Percentiles rank a stretch among this genome's conserved stretches.
phyloP scores from a whole-genome alignment of 805 yeast genomes.

The Ascoidea asiatica region DNA sequence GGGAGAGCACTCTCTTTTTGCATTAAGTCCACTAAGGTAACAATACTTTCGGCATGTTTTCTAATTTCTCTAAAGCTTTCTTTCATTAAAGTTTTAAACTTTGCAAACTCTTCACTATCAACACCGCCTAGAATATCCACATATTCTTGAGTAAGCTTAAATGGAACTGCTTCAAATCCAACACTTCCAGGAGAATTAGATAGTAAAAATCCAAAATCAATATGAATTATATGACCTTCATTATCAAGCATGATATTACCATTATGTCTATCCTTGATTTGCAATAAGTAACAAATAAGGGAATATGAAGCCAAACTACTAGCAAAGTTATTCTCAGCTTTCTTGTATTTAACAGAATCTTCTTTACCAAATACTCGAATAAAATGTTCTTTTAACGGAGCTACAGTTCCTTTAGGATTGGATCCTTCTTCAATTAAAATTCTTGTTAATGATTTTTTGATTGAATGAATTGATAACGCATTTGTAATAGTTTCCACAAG shows the following conservation, averaged over 20 bases:
- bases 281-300: constrained; percentile 76
- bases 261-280: constrained; percentile 92
- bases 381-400: constrained; percentile 71
- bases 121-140: constrained; percentile 78
- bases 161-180: constrained; percentile 96
- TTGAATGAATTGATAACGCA: constrained; percentile 87
- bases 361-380: constrained; percentile 58
- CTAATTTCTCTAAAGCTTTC: constrained; percentile 66
- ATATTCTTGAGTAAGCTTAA: constrained; percentile 82
- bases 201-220: constrained; percentile 87
- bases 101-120: constrained; percentile 42
- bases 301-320: constrained; percentile 85
- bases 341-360: constrained; percentile 36
- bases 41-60: constrained; percentile 56
- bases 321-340: constrained; percentile 79
- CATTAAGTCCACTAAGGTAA: constrained; percentile 86
- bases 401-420: constrained; percentile 56
- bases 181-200: constrained; percentile 96
- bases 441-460: constrained; percentile 82
- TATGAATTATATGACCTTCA: constrained; percentile 90
- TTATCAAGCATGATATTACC: constrained; percentile 96
- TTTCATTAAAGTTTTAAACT: constrained; percentile 52
- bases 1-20: constrained; percentile 83
- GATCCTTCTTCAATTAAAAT: constrained; percentile 53
- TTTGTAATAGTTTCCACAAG: constrained; percentile 92